phyloP scores from a whole-genome alignment of 192 early-diverging fungal genomes.

The Rhizoclosmatium sp. region DNA sequence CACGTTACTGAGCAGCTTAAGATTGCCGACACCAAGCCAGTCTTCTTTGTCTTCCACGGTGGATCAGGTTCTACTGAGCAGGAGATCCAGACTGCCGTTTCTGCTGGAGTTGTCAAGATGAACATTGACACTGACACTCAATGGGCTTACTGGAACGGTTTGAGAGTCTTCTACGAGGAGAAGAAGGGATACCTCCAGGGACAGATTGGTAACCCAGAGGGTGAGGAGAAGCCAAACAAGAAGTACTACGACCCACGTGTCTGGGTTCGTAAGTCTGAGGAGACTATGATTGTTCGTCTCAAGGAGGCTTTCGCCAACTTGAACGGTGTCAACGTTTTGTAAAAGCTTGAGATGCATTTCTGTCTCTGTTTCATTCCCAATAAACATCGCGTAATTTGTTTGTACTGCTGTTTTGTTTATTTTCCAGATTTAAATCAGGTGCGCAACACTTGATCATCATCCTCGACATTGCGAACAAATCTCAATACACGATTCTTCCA shows the following conservation, averaged over 20 bases:
- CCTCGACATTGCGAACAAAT: too few species aligned
- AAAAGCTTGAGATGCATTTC: not conserved
- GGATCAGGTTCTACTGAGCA: conserved; percentile 85
- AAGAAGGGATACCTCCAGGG: conserved; percentile 89
- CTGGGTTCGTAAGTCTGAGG: conserved; percentile 89
- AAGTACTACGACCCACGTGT: conserved; percentile 98
- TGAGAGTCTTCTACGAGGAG: conserved; percentile 85
- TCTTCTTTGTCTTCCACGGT: conserved; percentile 98
- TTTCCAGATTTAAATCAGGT: not conserved
- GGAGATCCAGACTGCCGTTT: conserved; percentile 84
- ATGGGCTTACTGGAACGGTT: conserved; percentile 92
- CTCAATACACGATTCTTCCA: too few species aligned
- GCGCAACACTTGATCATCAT: too few species aligned
- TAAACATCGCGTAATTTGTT: not conserved
- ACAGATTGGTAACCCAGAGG: conserved; percentile 97
- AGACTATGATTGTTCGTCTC: conserved; percentile 85
- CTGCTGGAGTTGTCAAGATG: conserved; percentile 95
- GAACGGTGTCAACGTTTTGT: conserved; percentile 49
- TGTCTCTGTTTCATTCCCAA: not conserved
- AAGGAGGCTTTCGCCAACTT: conserved; percentile 81
- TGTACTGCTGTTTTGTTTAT: not conserved
- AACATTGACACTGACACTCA: conserved; percentile 99
- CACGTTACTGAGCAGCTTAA: conserved; percentile 77
- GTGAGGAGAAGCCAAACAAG: conserved; percentile 97
- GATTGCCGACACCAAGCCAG: conserved; percentile 72